Conservation (phyloP, 176 grass and related monocot genomes). For the Triticum monococcum region DNA sequence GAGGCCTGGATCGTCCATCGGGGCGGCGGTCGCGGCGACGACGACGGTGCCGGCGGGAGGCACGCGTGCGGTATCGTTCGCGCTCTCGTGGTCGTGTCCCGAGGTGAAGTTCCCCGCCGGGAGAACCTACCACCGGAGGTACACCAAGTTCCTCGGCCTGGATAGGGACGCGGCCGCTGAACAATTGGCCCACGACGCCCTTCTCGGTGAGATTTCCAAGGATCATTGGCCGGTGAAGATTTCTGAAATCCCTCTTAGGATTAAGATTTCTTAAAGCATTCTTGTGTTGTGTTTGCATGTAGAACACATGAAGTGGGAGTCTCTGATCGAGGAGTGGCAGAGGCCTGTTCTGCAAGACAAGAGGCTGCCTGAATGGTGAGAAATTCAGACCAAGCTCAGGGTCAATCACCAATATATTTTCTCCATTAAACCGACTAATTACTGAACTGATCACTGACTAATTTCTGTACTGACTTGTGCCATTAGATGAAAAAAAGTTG, state of each 20-base stretch:
- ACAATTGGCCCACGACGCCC: slow-evolving; percentile 53
- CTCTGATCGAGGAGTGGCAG: slow-evolving; percentile 76
- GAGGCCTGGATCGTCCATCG: slow-evolving; percentile 57
- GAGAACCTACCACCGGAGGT: slow-evolving; percentile 61
- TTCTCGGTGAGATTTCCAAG: slow-evolving; percentile 41
- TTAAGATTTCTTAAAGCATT: background rate
- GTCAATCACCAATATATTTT: background rate
- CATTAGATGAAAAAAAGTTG: background rate
- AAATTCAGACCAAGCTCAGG: background rate
- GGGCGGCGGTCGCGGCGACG: slow-evolving; percentile 58
- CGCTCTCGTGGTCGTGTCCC: slow-evolving; percentile 63
- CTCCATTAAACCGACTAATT: background rate
- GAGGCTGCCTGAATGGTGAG: slow-evolving; percentile 55
- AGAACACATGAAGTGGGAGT: slow-evolving; percentile 58
- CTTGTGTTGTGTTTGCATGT: background rate
- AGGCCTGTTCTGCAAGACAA: slow-evolving; percentile 57
- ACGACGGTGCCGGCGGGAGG: slow-evolving; percentile 35
- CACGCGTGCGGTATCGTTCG: slow-evolving; percentile 50
- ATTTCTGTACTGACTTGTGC: background rate
- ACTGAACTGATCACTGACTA: background rate
- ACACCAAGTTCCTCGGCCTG: slow-evolving; percentile 60
- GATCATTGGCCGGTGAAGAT: background rate
- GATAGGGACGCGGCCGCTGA: slow-evolving; percentile 48
- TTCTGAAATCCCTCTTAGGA: background rate
- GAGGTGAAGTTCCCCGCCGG: slow-evolving; percentile 61